Base-by-base conservation (phyloP, 1,284 basidiomycete species). In the Trametes pubescens region DNA sequence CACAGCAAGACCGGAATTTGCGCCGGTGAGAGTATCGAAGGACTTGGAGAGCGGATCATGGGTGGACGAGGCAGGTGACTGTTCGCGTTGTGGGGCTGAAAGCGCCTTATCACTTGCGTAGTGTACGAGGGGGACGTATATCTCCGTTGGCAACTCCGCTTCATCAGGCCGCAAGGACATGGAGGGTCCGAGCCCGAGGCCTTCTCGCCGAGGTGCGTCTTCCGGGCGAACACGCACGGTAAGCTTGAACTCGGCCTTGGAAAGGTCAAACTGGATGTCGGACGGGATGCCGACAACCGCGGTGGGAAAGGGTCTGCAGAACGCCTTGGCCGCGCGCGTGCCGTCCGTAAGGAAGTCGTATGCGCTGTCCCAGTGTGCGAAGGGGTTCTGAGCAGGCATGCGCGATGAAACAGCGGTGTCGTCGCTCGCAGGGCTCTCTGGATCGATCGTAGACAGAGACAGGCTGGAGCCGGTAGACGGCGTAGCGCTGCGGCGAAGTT, bases 51-150 rank as follows among this genome's bases (percentile, higher is more conserved):
- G 9, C 40, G 53, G 21, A 57, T 52, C 22, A 26, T 47, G 26
- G 63, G 52, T n/a, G 46, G 43, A 13, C 62, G 65, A 6, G 65
- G 60, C 16, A 24, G 44, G 52, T 4, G 65, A 64, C 46, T 67
- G 66, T 24, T 68, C 51, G 43, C 62, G 48, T 57, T 62, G 44
- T 9, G 51, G 24, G 69, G 70, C 49, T 62, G 71, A 22, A 70
- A 83, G 72, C 49, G 79, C 73, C 29, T 72, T 73, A 16, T 82
- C 79, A 13, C 81, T 81, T 4, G 93, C 95, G 72, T 89, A 98
- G 76, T 98, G 95, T n/a, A 96, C 87, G 57, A 94, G 82, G 1
- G 96, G 96, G 0, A 98, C 75, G 74, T 86, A 98, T 18, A 98
- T 90, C 81, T 96, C 94, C 11, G 94, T 97, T 13, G 87, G 82